phyloP scores from a whole-genome alignment of 768 basidiomycete genomes.

The Lactifluus pinguis region DNA sequence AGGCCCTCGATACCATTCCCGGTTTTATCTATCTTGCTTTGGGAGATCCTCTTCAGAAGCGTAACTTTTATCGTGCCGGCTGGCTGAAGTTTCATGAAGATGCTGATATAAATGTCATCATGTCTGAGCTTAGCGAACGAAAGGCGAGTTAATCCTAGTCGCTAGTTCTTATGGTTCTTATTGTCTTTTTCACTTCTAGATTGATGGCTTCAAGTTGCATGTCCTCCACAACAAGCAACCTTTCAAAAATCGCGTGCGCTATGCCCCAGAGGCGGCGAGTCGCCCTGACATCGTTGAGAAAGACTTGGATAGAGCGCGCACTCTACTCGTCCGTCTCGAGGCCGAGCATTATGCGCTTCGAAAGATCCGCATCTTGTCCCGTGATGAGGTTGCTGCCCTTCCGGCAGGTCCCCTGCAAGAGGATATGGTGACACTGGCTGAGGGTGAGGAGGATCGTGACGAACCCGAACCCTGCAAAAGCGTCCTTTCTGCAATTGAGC shows the following conservation, averaged over 20 bases:
- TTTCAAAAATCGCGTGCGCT: conserved; percentile 68
- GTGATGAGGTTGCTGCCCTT: conserved; percentile 16
- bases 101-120: conserved; percentile 66
- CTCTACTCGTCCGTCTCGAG: conserved; percentile 67
- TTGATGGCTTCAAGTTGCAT: conserved; percentile 91
- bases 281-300: conserved; percentile 71
- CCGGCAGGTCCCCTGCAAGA: conserved; percentile 18
- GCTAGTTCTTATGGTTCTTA: neutral
- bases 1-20: conserved; percentile 70
- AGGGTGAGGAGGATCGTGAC: conserved; percentile 30
- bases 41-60: conserved; percentile 87
- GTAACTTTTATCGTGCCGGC: conserved; percentile 89
- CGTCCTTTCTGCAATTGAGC: conserved; percentile 74
- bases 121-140: conserved; percentile 69
- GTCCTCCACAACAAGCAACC: conserved; percentile 74
- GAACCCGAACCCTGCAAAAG: conserved; percentile 51
- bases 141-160: conserved; percentile 44
- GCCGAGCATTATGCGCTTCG: conserved; percentile 52
- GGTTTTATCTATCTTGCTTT: conserved; percentile 86
- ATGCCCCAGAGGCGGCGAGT: conserved; percentile 75
- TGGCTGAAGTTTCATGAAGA: conserved; percentile 87
- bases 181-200: conserved; percentile 36
- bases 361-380: conserved; percentile 27
- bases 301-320: conserved; percentile 70
- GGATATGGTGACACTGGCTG: conserved; percentile 18